phyloP scores from a whole-genome alignment of 2,329 filamentous ascomycete species.

The Thermochaetoides dissita region DNA sequence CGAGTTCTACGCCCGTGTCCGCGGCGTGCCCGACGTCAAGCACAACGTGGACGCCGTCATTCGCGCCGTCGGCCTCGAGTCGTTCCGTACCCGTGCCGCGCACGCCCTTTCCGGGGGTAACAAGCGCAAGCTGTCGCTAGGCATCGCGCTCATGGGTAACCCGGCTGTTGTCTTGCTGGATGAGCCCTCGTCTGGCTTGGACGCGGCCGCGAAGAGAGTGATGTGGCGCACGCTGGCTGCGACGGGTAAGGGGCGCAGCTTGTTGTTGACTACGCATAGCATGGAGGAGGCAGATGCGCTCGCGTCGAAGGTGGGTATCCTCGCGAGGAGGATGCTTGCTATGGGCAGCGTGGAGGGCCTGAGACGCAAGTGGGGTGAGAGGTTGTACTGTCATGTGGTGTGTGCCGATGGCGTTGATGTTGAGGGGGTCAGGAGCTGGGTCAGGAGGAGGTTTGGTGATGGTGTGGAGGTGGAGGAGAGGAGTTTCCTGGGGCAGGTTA shows the following conservation, averaged over 20 bases:
- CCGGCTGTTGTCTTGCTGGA: constrained; percentile 77
- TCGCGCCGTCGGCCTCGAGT: constrained; percentile 61
- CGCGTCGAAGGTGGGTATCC: constrained; percentile 69
- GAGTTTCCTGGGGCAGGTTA: constrained; percentile 71
- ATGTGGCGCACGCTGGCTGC: constrained; percentile 80
- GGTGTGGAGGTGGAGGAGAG: constrained; percentile 56
- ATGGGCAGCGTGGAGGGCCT: constrained; percentile 63
- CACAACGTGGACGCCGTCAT: constrained; percentile 69
- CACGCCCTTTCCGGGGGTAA: constrained; percentile 75
- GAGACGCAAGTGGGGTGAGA: constrained; percentile 60
- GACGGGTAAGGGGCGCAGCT: constrained; percentile 61
- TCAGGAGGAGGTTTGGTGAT: constrained; percentile 41
- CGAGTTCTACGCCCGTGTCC: constrained; percentile 70
- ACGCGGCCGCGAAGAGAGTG: constrained; percentile 76
- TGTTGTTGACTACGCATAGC: constrained; percentile 80
- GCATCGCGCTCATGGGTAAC: constrained; percentile 86
- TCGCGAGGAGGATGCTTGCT: constrained; percentile 75
- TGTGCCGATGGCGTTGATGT: constrained; percentile 59
- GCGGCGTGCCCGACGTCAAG: constrained; percentile 61
- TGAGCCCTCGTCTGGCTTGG: constrained; percentile 77
- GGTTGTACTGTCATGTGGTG: constrained; percentile 70
- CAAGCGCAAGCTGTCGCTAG: constrained; percentile 80
- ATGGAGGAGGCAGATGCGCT: constrained; percentile 94
- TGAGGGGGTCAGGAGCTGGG: constrained; percentile 50
- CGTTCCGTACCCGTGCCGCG: constrained; percentile 62